phyloP scores from a whole-genome alignment of 2,329 filamentous ascomycete species.

The Alternaria sp. region DNA sequence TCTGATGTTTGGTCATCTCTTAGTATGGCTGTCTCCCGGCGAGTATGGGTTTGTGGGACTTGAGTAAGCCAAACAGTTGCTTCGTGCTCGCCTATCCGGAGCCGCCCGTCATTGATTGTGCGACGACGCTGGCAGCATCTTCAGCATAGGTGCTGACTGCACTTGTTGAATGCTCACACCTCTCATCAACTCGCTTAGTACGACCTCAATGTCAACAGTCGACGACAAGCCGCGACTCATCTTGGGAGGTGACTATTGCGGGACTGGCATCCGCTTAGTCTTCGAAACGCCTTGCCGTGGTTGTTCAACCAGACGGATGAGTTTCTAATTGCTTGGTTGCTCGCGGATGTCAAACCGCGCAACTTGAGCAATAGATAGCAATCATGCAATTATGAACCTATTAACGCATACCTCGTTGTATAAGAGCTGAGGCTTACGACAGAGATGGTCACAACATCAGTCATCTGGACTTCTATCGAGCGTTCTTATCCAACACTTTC shows the following conservation, averaged over 20 bases:
- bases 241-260: neutral
- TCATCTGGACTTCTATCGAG: neutral
- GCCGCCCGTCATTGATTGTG: slow-evolving; percentile 7
- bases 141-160: neutral
- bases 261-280: neutral
- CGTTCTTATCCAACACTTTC: neutral
- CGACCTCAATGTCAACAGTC: neutral
- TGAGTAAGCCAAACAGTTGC: neutral
- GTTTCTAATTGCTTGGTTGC: slow-evolving; percentile 14
- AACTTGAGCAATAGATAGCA: neutral
- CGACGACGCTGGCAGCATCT: neutral
- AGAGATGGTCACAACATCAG: neutral
- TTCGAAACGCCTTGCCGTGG: neutral
- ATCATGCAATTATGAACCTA: neutral
- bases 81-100: slow-evolving; percentile 17
- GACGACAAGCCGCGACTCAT: neutral
- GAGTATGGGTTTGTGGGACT: slow-evolving; percentile 28
- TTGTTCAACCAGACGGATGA: slow-evolving; percentile 5
- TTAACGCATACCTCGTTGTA: neutral
- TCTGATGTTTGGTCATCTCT: slow-evolving; percentile 1
- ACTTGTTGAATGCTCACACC: neutral
- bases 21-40: slow-evolving; percentile 8
- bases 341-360: slow-evolving; percentile 22
- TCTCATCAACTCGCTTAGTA: neutral
- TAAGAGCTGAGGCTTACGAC: neutral